A percentile compares a stretch with the other conserved stretches of the same genome.
These are phyloP conservation scores for Botrytis hyacinthi DNA, from an alignment of 2,329 filamentous ascomycete genomes.

Conservation along the genomic window DNA sequence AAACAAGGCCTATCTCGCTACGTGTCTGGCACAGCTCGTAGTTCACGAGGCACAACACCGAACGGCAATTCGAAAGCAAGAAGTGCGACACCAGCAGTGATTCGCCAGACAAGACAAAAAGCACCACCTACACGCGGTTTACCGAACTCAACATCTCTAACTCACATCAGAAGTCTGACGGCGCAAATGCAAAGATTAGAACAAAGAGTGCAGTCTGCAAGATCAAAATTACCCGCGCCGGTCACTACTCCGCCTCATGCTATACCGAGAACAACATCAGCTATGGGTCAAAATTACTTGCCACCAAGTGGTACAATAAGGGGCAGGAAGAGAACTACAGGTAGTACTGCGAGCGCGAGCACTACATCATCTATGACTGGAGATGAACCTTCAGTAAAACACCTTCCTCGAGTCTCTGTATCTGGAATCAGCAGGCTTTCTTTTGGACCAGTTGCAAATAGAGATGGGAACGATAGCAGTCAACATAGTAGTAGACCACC, in stretches of 20 bases:
- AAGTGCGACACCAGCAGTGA: constrained; percentile 40
- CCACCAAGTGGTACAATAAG: constrained; percentile 63
- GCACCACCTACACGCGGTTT: constrained; percentile 42
- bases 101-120: constrained; percentile 44
- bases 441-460: constrained; percentile 60
- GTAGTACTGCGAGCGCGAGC: constrained; percentile 41
- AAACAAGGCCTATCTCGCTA: constrained; percentile 44
- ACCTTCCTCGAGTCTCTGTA: constrained; percentile 58
- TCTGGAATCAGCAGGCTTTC: constrained; percentile 63
- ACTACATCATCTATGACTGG: constrained; percentile 30
- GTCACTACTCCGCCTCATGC: constrained; percentile 72
- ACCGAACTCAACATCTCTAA: constrained; percentile 68
- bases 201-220: constrained; percentile 84
- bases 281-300: constrained; percentile 44
- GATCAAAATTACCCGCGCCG: constrained; percentile 87
- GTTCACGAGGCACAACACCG: constrained; percentile 30
- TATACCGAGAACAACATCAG: constrained; percentile 61
- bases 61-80: constrained; percentile 29
- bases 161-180: constrained; percentile 89
- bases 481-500: constrained; percentile 22
- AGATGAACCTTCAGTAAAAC: constrained; percentile 43
- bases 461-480: constrained; percentile 34
- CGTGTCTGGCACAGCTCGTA: constrained; percentile 28
- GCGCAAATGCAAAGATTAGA: constrained; percentile 97
- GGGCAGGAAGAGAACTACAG: constrained; percentile 65